Evolutionary conservation across 441 rosid species (phyloP).

Genomic region (Macaranga tanarius): DNA sequence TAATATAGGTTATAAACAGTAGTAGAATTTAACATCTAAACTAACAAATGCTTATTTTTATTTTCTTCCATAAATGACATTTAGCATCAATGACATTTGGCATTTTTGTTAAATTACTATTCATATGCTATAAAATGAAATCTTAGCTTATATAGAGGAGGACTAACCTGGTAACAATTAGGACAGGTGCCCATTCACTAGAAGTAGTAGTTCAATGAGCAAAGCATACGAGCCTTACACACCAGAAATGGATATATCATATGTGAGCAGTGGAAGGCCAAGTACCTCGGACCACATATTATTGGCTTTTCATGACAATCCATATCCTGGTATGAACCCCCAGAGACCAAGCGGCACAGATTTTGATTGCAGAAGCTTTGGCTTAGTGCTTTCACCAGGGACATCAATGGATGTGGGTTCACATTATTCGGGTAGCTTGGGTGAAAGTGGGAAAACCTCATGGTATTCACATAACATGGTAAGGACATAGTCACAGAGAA

Average conservation of each 20-base stretch:
- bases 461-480: conserved; percentile 45
- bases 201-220: conserved; percentile 36
- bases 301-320: conserved; percentile 37
- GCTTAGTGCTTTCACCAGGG: conserved; percentile 42
- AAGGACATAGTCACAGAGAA: conserved; percentile 17
- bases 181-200: conserved; percentile 60
- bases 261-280: conserved; percentile 66
- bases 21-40: no score
- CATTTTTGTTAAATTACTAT: not conserved
- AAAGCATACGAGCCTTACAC: conserved; percentile 44
- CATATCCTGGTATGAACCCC: conserved; percentile 41
- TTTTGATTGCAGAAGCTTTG: conserved; percentile 45
- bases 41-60: not conserved
- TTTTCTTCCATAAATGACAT: no score
- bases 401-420: conserved; percentile 48
- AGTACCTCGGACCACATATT: conserved; percentile 44
- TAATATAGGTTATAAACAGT: no score
- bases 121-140: not conserved
- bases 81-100: not conserved
- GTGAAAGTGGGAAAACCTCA: conserved; percentile 44
- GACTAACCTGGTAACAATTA: conserved; percentile 17
- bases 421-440: conserved; percentile 36
- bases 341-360: conserved; percentile 47
- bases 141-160: not conserved
- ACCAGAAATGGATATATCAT: conserved; percentile 63